phyloP scores from a whole-genome alignment of 148 eudicot genomes.

The Diospyros kaki region DNA sequence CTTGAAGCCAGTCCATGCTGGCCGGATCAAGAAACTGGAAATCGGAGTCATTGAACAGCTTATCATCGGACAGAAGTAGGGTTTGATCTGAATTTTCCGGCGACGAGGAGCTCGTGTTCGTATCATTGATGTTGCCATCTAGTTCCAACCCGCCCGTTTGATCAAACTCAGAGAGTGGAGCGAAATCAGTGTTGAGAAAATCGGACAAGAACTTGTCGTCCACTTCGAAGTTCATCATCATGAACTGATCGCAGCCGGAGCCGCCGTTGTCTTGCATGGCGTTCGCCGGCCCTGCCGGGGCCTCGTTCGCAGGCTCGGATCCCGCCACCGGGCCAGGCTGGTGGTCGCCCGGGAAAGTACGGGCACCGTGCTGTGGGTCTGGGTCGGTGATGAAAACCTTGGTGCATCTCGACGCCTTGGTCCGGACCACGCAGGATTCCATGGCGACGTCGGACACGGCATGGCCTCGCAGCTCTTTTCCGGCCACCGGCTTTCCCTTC shows the following conservation, averaged over 20 bases:
- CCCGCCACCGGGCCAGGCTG: too few species aligned
- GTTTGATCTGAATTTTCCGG: background rate
- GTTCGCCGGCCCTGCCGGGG: background rate
- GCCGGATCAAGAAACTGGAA: background rate
- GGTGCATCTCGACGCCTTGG: conserved; percentile 13
- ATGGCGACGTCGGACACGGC: too few species aligned
- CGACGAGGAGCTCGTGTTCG: background rate
- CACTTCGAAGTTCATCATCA: conserved; percentile 8
- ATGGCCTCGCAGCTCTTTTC: background rate
- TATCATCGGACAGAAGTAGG: background rate
- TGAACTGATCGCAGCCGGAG: too few species aligned
- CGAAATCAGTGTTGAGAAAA: conserved; percentile 9
- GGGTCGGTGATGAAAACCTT: conserved; percentile 1
- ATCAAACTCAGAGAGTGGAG: background rate
- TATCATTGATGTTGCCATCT: background rate
- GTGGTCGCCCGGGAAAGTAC: too few species aligned
- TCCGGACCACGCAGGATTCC: background rate
- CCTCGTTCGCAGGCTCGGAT: background rate
- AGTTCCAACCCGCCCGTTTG: too few species aligned
- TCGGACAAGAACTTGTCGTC: conserved; percentile 18
- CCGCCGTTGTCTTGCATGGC: too few species aligned
- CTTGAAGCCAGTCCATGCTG: background rate
- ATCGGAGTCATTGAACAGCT: background rate
- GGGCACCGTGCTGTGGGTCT: background rate
- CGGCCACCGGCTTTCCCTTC: background rate